Conservation (phyloP, 169 alveolate genomes). For the Plasmodium cynomolgi region DNA sequence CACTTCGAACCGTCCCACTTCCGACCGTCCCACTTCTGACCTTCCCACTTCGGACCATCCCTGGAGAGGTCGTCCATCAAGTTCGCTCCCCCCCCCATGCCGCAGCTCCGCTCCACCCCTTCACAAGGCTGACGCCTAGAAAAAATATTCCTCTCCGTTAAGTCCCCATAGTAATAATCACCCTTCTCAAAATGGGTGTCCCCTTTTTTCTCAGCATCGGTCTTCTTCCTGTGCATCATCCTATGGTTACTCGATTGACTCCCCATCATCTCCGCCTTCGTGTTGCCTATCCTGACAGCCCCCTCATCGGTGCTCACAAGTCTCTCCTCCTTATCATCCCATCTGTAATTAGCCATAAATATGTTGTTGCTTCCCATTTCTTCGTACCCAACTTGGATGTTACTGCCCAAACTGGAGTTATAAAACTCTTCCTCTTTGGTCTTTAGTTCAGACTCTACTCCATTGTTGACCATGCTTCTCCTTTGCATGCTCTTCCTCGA, state of each 20-base stretch:
- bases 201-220: not conserved
- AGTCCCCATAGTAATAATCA: not conserved
- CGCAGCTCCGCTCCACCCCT: too few relatives aligned
- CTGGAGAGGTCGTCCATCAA: not conserved
- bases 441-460: not conserved
- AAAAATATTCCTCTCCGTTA: not conserved
- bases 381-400: not conserved
- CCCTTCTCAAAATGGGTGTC: not conserved
- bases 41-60: not conserved
- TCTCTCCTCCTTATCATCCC: not conserved
- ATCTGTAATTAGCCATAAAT: not conserved
- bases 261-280: not conserved
- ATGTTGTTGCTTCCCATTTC: not conserved
- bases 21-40: not conserved
- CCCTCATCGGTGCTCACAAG: slow-evolving; percentile 4
- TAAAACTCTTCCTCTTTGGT: not conserved
- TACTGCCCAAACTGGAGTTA: not conserved
- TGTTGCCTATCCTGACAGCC: not conserved
- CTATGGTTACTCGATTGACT: not conserved
- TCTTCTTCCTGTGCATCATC: too few relatives aligned
- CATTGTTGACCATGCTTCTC: not conserved
- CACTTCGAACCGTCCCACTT: not conserved
- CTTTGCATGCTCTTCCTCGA: not conserved
- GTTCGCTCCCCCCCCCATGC: not conserved
- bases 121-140: not conserved